Base-by-base conservation (phyloP, 2,329 filamentous ascomycete genomes). In the Colletotrichum tabaci region DNA sequence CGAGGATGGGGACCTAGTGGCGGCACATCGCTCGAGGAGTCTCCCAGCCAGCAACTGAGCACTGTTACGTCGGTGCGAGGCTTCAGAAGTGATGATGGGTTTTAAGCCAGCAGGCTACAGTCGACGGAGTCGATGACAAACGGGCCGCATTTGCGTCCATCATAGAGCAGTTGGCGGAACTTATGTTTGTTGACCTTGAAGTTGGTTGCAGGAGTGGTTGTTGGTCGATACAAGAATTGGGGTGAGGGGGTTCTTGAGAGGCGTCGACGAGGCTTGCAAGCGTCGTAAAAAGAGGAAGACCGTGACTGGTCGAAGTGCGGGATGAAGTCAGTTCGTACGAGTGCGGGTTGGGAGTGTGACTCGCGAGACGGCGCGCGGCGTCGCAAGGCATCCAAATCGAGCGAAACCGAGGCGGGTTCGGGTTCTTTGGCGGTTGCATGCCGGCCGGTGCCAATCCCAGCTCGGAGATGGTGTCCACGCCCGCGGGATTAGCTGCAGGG, bases 401-500 rank as follows among this genome's bases (percentile, higher is more conserved):
- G 67, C 30, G 57, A 71, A 30, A 52, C 65, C 58, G 53, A 63
- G 58, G 44, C 65, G 65, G 46, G 58, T 63, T 68, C 58, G 65
- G 60, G 68, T 42, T 38, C 9, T 38, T 56, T 62, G 44, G 46
- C 58, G 46, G 38, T 47, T 63, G 68, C 46, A 38, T 68, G 68
- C 65, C 61, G 66, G 68, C 65, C 61, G 70, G 66, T 61, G 66
- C 66, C 47, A 61, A 42, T 40, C 56, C 70, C 55, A 49, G 30
- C 61, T 66, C 42, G 61, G 60, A 52, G 53, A 38, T 71, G 66
- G 50, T 49, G 65, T 38, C 68, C 68, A 68, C 61, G 61, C 21
- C 55, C 50, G 66, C 61, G 70, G 70, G 55, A 66, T 49, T 56
- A 61, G 70, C 38, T 72, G 66, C 66, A 66, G 70, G 60, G 21